Conservation (phyloP, 2,329 filamentous ascomycete genomes). For the Claviceps capensis region DNA sequence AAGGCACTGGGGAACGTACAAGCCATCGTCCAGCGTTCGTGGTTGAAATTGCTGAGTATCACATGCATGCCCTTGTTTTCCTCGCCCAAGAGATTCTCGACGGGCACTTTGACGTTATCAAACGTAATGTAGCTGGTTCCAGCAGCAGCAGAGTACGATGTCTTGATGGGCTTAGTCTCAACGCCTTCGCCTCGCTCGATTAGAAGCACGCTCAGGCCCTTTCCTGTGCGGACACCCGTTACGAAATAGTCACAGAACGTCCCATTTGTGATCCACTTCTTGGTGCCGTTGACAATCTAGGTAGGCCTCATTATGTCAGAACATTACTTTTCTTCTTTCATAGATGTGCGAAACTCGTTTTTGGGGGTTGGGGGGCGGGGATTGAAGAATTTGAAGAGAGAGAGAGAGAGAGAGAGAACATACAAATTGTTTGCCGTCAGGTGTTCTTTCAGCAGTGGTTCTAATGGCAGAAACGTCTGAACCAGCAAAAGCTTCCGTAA, state of each 20-base stretch:
- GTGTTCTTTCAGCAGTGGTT: conserved; percentile 64
- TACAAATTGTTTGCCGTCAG: conserved; percentile 60
- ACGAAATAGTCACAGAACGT: conserved; percentile 76
- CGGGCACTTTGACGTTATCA: conserved; percentile 76
- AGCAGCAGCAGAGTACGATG: conserved; percentile 64
- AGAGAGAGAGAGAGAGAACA: conserved; percentile 15
- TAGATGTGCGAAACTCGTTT: neutral
- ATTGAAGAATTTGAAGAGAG: neutral
- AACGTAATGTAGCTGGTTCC: conserved; percentile 71
- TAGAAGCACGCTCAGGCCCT: conserved; percentile 64
- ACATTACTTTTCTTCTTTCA: too few relatives aligned
- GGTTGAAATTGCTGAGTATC: conserved; percentile 79
- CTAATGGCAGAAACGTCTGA: conserved; percentile 64
- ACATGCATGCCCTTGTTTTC: conserved; percentile 80
- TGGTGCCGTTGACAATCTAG: conserved; percentile 52
- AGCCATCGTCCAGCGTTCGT: conserved; percentile 68
- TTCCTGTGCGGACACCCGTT: conserved; percentile 63
- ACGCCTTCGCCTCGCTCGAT: conserved; percentile 62
- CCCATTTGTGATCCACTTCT: conserved; percentile 82
- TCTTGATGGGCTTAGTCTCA: conserved; percentile 68
- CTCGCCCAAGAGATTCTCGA: conserved; percentile 61
- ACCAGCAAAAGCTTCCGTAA: conserved; percentile 80
- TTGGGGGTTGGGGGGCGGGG: neutral
- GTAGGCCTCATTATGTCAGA: neutral
- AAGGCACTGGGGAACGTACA: conserved; percentile 27